These are phyloP conservation scores for Fusarium ambrosium DNA, from an alignment of 2,329 filamentous ascomycete genomes.

Conservation along the genomic window DNA sequence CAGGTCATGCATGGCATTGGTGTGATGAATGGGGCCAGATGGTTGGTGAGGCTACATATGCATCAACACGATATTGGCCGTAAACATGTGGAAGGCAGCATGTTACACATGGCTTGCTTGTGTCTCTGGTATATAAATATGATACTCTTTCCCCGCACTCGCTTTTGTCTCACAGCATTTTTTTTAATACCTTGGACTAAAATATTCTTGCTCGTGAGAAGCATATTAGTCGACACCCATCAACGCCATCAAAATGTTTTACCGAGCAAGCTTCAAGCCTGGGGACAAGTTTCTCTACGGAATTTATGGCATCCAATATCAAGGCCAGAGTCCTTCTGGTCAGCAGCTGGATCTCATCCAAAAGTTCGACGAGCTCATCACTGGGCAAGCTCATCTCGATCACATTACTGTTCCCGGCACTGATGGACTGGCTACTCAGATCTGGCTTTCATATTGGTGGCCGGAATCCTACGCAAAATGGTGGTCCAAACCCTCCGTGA, in stretches of 20 bases:
- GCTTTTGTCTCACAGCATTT: neutral
- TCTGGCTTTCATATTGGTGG: slow-evolving; percentile 21
- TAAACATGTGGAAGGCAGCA: neutral
- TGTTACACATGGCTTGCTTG: neutral
- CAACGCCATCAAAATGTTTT: neutral
- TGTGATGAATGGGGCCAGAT: neutral
- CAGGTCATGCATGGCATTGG: neutral
- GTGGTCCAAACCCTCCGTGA: neutral
- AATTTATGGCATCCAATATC: neutral
- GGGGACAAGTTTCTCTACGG: neutral
- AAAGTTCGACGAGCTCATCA: neutral
- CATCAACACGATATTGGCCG: neutral
- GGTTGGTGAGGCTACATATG: neutral
- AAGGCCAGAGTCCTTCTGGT: neutral
- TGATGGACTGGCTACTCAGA: neutral
- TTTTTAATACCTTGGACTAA: neutral
- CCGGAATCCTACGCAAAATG: neutral
- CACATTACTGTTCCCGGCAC: neutral
- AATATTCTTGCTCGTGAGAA: neutral
- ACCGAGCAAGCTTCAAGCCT: neutral
- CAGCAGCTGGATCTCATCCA: neutral
- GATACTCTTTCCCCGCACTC: neutral
- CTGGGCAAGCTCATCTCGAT: neutral
- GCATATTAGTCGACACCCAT: neutral
- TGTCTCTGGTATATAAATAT: neutral